A percentile compares a stretch with the other conserved stretches of the same genome.
phyloP scores from a whole-genome alignment of 805 yeast species.

The Teunomyces aglyptinius region DNA sequence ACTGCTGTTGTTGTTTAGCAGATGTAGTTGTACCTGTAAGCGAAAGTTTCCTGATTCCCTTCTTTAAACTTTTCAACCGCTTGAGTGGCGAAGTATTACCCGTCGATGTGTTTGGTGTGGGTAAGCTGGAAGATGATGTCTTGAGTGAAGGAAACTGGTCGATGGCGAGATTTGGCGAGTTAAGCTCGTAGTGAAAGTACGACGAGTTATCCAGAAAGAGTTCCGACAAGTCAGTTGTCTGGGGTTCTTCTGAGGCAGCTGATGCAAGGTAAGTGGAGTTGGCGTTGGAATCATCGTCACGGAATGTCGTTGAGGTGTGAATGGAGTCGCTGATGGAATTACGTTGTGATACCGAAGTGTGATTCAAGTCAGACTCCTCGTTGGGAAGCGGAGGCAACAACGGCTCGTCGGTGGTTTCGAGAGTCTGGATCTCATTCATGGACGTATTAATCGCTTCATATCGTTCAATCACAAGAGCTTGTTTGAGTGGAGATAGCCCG shows the following conservation, averaged over 20 bases:
- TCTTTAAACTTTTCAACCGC: slow-evolving; percentile 36
- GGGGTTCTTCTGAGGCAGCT: neutral
- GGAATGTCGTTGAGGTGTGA: slow-evolving; percentile 4
- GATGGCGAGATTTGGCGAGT: slow-evolving; percentile 22
- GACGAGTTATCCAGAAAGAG: slow-evolving; percentile 9
- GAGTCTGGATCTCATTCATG: neutral
- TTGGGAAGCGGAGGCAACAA: slow-evolving; percentile 25
- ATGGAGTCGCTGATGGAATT: slow-evolving; percentile 3
- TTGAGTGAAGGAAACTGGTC: slow-evolving; percentile 11
- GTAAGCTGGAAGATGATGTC: slow-evolving; percentile 4
- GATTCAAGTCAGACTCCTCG: slow-evolving; percentile 6
- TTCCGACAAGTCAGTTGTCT: slow-evolving; percentile 8
- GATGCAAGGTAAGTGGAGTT: slow-evolving; percentile 4
- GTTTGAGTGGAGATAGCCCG: slow-evolving; percentile 2
- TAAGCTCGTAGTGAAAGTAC: slow-evolving; percentile 23
- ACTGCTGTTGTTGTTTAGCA: slow-evolving; percentile 4
- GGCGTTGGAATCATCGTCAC: slow-evolving; percentile 4
- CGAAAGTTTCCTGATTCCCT: slow-evolving; percentile 38
- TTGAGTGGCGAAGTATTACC: slow-evolving; percentile 30
- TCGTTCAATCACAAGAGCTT: neutral
- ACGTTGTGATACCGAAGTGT: slow-evolving; percentile 4
- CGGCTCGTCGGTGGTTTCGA: slow-evolving; percentile 10
- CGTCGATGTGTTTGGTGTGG: slow-evolving; percentile 1
- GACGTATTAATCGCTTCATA: neutral
- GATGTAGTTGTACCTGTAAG: slow-evolving; percentile 13